Conservation (phyloP, 306 rosid species). For the Oemleria cerasiformis region DNA sequence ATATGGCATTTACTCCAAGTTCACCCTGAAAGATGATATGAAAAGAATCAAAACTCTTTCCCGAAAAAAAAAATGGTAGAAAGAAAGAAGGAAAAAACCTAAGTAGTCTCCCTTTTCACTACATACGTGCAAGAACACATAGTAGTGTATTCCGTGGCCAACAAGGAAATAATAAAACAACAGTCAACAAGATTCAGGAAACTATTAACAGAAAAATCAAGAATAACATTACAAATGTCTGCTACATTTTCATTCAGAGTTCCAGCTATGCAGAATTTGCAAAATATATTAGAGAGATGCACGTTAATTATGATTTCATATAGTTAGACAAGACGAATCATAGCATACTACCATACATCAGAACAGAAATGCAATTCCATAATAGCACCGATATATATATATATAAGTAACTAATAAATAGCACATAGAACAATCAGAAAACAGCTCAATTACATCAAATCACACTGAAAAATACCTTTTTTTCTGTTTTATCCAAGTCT, state of each 20-base stretch:
- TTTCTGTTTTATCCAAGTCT: constrained; percentile 92
- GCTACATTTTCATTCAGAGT: background rate
- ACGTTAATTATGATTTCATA: background rate
- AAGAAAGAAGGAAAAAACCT: background rate
- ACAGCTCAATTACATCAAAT: constrained; percentile 11
- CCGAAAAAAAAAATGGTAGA: constrained; percentile 19
- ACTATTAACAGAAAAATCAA: background rate
- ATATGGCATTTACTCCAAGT: constrained; percentile 88
- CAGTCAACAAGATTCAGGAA: background rate
- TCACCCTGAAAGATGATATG: constrained; percentile 52
- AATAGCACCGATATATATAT: background rate
- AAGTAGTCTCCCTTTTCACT: background rate
- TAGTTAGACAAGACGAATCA: background rate
- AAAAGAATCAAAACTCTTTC: constrained; percentile 7
- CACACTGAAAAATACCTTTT: constrained; percentile 54
- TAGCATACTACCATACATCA: background rate
- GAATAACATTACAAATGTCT: background rate
- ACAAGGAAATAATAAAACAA: background rate
- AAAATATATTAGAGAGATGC: background rate
- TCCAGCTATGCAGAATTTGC: background rate
- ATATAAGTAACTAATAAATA: background rate
- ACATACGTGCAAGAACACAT: background rate
- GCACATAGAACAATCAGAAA: constrained; percentile 1
- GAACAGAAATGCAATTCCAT: background rate
- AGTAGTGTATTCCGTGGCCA: no score